phyloP scores from a whole-genome alignment of 441 rosid species.

The Populus hybrid region DNA sequence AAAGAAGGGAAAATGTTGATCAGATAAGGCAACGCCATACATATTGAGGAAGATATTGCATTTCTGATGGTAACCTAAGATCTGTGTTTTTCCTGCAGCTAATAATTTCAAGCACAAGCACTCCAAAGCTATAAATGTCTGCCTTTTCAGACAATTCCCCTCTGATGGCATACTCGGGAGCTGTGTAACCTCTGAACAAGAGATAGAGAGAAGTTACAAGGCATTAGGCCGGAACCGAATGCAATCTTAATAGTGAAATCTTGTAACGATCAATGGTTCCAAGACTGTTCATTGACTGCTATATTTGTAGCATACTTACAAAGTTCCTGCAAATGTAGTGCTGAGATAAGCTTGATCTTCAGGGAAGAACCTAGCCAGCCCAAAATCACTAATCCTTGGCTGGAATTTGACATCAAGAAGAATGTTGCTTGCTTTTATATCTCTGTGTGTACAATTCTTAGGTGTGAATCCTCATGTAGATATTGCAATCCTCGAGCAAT shows the following conservation, averaged over 20 bases:
- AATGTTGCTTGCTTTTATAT: constrained; percentile 73
- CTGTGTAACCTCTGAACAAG: constrained; percentile 52
- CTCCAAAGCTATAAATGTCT: constrained; percentile 71
- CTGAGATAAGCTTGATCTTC: constrained; percentile 69
- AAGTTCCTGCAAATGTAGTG: constrained; percentile 63
- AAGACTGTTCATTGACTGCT: too few species aligned
- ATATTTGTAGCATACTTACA: constrained; percentile 36
- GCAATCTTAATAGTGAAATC: too few species aligned
- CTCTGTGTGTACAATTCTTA: constrained; percentile 58
- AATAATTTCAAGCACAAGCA: constrained; percentile 55
- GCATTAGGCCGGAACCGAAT: too few species aligned
- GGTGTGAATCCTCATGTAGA: constrained; percentile 62
- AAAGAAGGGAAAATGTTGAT: background rate
- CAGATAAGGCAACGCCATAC: constrained; percentile 25
- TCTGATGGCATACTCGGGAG: constrained; percentile 65
- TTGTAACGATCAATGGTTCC: too few species aligned
- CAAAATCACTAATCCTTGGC: constrained; percentile 65
- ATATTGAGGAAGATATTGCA: constrained; percentile 72
- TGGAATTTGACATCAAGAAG: constrained; percentile 65
- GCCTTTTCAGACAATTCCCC: constrained; percentile 71
- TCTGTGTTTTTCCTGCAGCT: constrained; percentile 60
- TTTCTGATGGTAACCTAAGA: constrained; percentile 49
- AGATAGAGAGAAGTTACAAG: background rate
- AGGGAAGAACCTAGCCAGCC: constrained; percentile 68
- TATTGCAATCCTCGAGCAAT: constrained; percentile 65